Percentiles rank a stretch among this genome's conserved stretches.
Conservation (phyloP, 1,284 basidiomycete genomes). For the Ceratobasidium sp. region DNA sequence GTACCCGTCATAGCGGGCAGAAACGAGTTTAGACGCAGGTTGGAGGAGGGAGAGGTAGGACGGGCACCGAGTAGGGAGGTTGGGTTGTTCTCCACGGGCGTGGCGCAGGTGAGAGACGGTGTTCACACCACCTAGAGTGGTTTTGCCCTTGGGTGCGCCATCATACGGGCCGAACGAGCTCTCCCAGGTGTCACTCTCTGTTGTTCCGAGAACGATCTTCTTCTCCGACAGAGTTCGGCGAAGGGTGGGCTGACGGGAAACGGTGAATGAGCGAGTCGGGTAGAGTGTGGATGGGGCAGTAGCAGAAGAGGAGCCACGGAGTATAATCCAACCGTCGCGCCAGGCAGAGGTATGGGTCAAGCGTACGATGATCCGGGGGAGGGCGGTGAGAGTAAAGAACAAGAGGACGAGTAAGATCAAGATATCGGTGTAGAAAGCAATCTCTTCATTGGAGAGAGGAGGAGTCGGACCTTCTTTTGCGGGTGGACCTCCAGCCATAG, state of each 20-base stretch:
- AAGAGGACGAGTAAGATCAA: slow-evolving; percentile 50
- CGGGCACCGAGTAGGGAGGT: slow-evolving; percentile 46
- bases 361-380: slow-evolving; percentile 57
- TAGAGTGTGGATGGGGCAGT: background rate
- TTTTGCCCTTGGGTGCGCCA: slow-evolving; percentile 19
- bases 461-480: background rate
- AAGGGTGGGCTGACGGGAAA: slow-evolving; percentile 43
- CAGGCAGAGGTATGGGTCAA: slow-evolving; percentile 51
- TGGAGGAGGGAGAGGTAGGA: slow-evolving; percentile 48
- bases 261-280: slow-evolving; percentile 14
- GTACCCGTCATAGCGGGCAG: slow-evolving; percentile 31
- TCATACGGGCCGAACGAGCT: slow-evolving; percentile 31
- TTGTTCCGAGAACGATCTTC: slow-evolving; percentile 25
- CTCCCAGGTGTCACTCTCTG: slow-evolving; percentile 38
- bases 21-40: slow-evolving; percentile 36
- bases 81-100: background rate
- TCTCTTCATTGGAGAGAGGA: slow-evolving; percentile 38
- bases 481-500: slow-evolving; percentile 6
- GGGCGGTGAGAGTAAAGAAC: slow-evolving; percentile 54
- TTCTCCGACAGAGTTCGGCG: slow-evolving; percentile 18
- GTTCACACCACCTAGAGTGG: slow-evolving; percentile 1
- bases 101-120: slow-evolving; percentile 32
- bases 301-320: slow-evolving; percentile 25
- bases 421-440: slow-evolving; percentile 58
- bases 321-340: slow-evolving; percentile 46